Evolutionary conservation across 345 rosid species (phyloP).

Genomic region (Carallia brachiata): DNA sequence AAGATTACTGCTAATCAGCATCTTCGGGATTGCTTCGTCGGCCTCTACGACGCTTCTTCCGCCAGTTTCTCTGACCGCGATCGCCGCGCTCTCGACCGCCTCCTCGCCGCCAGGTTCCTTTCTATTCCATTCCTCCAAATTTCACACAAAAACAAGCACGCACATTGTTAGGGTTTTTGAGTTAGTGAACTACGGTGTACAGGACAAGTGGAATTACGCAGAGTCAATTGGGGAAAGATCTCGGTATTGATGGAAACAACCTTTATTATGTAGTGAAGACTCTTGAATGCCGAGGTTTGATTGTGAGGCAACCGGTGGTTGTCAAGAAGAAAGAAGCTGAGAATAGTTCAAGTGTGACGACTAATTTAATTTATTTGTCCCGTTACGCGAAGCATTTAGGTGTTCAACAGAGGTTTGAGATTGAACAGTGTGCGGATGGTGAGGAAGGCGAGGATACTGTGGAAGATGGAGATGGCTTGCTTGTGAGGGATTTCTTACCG

Average conservation of each 20-base stretch:
- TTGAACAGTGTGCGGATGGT: constrained; percentile 33
- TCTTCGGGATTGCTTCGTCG: constrained; percentile 62
- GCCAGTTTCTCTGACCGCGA: constrained; percentile 40
- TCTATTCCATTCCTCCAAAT: background rate
- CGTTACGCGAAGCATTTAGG: constrained; percentile 80
- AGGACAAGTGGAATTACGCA: constrained; percentile 80
- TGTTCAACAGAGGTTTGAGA: constrained; percentile 68
- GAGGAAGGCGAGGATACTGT: constrained; percentile 27
- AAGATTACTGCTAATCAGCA: constrained; percentile 52
- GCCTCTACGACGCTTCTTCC: constrained; percentile 52
- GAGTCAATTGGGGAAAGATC: constrained; percentile 71
- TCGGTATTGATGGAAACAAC: constrained; percentile 66
- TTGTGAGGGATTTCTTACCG: constrained; percentile 70
- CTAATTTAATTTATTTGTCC: constrained; percentile 65
- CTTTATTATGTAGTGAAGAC: constrained; percentile 62
- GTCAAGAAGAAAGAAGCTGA: constrained; percentile 68
- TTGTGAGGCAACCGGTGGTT: constrained; percentile 68
- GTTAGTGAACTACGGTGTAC: constrained; percentile 10
- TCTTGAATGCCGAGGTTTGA: constrained; percentile 72
- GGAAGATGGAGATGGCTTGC: constrained; percentile 37
- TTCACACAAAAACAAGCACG: too few relatives aligned
- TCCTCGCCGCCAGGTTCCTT: constrained; percentile 54
- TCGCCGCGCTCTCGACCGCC: constrained; percentile 60
- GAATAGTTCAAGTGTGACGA: constrained; percentile 48
- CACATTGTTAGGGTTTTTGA: background rate